Conservation (phyloP, 805 yeast genomes). For the Wickerhamomyces chambardii region DNA sequence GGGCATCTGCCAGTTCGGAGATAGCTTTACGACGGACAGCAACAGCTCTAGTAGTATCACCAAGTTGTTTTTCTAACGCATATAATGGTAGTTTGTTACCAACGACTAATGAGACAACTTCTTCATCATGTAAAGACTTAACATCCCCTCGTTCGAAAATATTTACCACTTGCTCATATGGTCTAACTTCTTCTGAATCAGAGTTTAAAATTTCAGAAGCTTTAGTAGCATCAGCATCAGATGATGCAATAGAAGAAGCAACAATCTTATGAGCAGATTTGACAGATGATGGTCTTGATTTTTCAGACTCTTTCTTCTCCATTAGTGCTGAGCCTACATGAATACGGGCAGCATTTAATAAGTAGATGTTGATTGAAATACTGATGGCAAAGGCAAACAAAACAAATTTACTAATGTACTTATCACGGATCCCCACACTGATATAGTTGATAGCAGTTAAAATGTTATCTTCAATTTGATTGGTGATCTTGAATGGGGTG, state of each 20-base stretch:
- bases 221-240: slow-evolving; percentile 3
- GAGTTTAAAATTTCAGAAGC: slow-evolving; percentile 18
- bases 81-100: slow-evolving; percentile 82
- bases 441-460: slow-evolving; percentile 42
- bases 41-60: slow-evolving; percentile 88
- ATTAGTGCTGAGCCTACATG: slow-evolving; percentile 26
- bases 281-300: not conserved
- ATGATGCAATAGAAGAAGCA: slow-evolving; percentile 4
- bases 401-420: slow-evolving; percentile 67
- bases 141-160: slow-evolving; percentile 66
- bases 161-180: slow-evolving; percentile 56
- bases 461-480: slow-evolving; percentile 54
- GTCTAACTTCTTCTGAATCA: slow-evolving; percentile 31
- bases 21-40: slow-evolving; percentile 88
- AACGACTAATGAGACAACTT: slow-evolving; percentile 62
- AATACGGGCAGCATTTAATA: slow-evolving; percentile 76
- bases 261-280: not conserved
- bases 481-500: slow-evolving; percentile 45
- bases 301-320: not conserved
- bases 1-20: slow-evolving; percentile 73
- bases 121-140: slow-evolving; percentile 57
- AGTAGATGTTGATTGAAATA: slow-evolving; percentile 72
- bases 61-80: slow-evolving; percentile 88
- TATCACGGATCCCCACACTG: slow-evolving; percentile 69
- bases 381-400: slow-evolving; percentile 68